A percentile compares a stretch with the other conserved stretches of the same genome.
Evolutionary conservation across 2,329 filamentous ascomycete genomes (phyloP).

Genomic region (Phyllosticta citriasiana): DNA sequence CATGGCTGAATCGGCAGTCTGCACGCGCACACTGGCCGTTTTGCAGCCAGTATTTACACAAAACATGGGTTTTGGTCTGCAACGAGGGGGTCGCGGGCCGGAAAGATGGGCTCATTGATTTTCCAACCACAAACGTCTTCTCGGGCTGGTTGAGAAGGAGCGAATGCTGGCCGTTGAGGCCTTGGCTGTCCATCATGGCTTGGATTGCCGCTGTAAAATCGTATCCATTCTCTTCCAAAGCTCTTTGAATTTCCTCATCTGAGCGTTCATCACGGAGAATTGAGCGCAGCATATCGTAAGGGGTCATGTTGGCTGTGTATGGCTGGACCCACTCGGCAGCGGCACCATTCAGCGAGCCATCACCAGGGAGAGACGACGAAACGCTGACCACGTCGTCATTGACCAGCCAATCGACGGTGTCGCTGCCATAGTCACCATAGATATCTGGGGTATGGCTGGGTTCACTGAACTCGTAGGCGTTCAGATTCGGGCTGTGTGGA

Average conservation of each 20-base stretch:
- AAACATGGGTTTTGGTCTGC: slow-evolving; percentile 72
- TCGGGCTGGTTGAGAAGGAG: slow-evolving; percentile 45
- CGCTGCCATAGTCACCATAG: slow-evolving; percentile 82
- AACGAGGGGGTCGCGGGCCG: slow-evolving; percentile 67
- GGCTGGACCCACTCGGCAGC: slow-evolving; percentile 67
- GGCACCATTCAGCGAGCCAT: slow-evolving; percentile 65
- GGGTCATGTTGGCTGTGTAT: slow-evolving; percentile 81
- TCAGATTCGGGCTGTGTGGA: slow-evolving; percentile 85
- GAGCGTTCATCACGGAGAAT: slow-evolving; percentile 81
- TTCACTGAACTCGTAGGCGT: slow-evolving; percentile 92
- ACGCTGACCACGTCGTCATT: slow-evolving; percentile 75
- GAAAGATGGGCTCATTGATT: slow-evolving; percentile 67
- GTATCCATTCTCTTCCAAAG: slow-evolving; percentile 79
- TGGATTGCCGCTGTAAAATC: slow-evolving; percentile 88
- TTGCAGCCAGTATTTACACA: slow-evolving; percentile 95
- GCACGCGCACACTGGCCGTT: slow-evolving; percentile 92
- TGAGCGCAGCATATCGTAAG: slow-evolving; percentile 93
- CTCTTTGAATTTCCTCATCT: slow-evolving; percentile 90
- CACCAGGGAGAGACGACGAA: slow-evolving; percentile 60
- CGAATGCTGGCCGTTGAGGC: slow-evolving; percentile 31
- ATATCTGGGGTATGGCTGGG: slow-evolving; percentile 68
- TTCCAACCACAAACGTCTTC: slow-evolving; percentile 67
- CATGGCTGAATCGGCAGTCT: slow-evolving; percentile 94
- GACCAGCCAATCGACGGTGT: slow-evolving; percentile 95
- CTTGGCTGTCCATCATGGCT: slow-evolving; percentile 66